These are phyloP conservation scores for Alternaria sp. DNA, from an alignment of 2,329 filamentous ascomycete genomes.

Conservation along the genomic window DNA sequence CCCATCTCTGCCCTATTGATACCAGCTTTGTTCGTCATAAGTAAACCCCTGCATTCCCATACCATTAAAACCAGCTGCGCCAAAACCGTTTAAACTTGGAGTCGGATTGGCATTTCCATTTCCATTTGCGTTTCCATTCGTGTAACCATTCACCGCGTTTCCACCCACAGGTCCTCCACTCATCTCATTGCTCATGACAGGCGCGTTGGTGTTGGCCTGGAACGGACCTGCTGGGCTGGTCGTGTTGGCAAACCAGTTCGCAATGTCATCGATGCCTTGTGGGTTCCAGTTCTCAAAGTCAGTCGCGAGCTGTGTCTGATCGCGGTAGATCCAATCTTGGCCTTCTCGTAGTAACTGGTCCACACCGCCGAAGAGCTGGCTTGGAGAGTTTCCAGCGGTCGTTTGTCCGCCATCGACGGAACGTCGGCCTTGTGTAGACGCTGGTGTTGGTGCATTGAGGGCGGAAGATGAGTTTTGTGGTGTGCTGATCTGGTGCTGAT, in stretches of 20 bases:
- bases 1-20: constrained; percentile 16
- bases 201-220: constrained; percentile 2
- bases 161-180: constrained; percentile 32
- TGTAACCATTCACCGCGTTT: constrained; percentile 13
- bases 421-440: constrained; percentile 33
- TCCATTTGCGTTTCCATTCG: constrained; percentile 15
- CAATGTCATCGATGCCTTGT: constrained; percentile 40
- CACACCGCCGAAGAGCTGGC: constrained; percentile 66
- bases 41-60: constrained; percentile 32
- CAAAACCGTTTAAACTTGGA: constrained; percentile 12
- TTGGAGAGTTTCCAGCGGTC: constrained; percentile 53
- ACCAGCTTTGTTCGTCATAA: constrained; percentile 40
- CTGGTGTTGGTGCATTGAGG: constrained; percentile 34
- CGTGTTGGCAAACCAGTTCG: constrained; percentile 37
- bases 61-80: constrained; percentile 12
- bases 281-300: constrained; percentile 70
- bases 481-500: constrained; percentile 38
- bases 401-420: constrained; percentile 38
- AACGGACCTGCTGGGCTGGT: constrained; percentile 23
- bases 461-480: constrained; percentile 14
- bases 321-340: constrained; percentile 68
- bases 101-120: constrained; percentile 5
- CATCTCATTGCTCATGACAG: constrained; percentile 14
- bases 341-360: constrained; percentile 69
- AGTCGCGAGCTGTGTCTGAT: constrained; percentile 67